Percentiles rank a stretch among this genome's conserved stretches.
These are phyloP conservation scores for Trichosporon faecale DNA, from an alignment of 1,284 basidiomycete genomes.

Conservation along the genomic window DNA sequence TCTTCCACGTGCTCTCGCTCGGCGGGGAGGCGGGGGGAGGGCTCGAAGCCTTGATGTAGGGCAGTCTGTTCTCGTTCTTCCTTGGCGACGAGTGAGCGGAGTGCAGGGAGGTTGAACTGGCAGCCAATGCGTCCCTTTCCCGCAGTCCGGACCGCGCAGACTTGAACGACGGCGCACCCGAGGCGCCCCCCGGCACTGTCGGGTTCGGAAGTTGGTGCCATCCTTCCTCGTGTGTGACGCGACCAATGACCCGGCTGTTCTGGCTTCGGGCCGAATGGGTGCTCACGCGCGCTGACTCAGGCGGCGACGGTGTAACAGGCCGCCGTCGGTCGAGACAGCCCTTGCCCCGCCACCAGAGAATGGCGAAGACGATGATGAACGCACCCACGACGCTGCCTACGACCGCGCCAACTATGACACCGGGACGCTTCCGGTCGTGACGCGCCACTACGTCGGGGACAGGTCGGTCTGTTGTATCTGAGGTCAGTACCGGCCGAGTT, in stretches of 20 bases:
- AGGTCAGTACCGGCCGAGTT: too few relatives aligned
- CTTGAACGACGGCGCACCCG: neutral
- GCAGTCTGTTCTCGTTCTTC: neutral
- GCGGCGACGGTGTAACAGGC: neutral
- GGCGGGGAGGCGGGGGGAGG: neutral
- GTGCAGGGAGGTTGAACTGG: neutral
- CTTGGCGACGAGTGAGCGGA: neutral
- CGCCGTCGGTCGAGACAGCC: conserved; percentile 4
- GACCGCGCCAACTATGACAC: neutral
- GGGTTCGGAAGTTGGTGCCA: conserved; percentile 6
- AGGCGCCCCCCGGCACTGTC: neutral
- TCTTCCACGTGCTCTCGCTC: neutral
- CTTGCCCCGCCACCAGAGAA: neutral
- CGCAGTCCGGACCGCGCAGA: neutral
- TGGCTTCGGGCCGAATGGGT: neutral
- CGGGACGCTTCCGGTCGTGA: neutral
- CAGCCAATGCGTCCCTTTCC: neutral
- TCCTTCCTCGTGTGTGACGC: neutral
- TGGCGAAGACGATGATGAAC: neutral
- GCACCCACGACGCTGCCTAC: conserved; percentile 3
- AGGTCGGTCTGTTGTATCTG: neutral
- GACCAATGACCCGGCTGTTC: neutral
- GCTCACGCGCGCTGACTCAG: neutral
- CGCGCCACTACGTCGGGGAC: neutral
- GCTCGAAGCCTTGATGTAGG: neutral